Conservation (phyloP, 2,329 filamentous ascomycete species). For the Talaromyces sp. region DNA sequence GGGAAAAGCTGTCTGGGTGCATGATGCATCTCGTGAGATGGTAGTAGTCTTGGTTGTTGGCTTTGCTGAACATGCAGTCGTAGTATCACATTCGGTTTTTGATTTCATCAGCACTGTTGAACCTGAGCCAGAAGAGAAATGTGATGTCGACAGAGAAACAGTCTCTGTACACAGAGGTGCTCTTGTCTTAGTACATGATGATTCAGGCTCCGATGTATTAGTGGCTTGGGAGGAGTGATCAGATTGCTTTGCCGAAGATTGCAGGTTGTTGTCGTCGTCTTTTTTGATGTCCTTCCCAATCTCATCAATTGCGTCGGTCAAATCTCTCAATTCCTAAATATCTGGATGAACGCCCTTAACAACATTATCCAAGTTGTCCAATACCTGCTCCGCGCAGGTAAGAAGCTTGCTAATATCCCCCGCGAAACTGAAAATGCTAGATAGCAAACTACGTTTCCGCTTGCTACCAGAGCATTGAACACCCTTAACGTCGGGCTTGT, state of each 20-base stretch:
- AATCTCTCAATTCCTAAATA: neutral
- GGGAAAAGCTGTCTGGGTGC: too few relatives aligned
- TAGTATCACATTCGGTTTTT: too few relatives aligned
- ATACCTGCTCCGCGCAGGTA: neutral
- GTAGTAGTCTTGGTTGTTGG: too few relatives aligned
- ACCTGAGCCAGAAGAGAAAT: neutral
- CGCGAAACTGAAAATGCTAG: neutral
- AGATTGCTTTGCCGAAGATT: neutral
- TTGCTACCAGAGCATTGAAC: neutral
- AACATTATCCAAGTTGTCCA: neutral
- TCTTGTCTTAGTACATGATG: neutral
- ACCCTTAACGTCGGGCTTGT: neutral
- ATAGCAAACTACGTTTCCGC: neutral
- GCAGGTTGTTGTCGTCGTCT: neutral
- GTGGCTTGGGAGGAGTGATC: neutral
- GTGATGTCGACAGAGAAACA: neutral
- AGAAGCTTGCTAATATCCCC: neutral
- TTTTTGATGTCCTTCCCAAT: neutral
- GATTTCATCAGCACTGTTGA: neutral
- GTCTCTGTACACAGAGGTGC: neutral
- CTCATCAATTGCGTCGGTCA: neutral
- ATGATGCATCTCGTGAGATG: too few relatives aligned
- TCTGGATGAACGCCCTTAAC: neutral
- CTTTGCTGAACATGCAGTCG: too few relatives aligned
- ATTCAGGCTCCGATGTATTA: neutral